A percentile compares a stretch with the other conserved stretches of the same genome.
Conservation (phyloP, 805 yeast species). For the Ogataea nonfermentans region DNA sequence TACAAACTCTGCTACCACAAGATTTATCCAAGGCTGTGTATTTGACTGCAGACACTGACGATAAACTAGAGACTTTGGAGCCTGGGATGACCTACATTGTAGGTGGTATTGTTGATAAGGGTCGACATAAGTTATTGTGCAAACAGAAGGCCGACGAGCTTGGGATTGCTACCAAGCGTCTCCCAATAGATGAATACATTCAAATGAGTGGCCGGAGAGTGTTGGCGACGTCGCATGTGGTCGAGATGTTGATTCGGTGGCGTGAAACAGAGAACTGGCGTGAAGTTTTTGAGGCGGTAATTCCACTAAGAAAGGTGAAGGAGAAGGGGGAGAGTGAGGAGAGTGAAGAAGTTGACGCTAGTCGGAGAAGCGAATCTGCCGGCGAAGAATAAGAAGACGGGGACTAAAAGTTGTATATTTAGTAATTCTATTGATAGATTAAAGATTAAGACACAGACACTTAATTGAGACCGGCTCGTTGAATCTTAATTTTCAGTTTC, state of each 20-base stretch:
- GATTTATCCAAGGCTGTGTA: slow-evolving; percentile 52
- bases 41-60: slow-evolving; percentile 84
- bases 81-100: slow-evolving; percentile 76
- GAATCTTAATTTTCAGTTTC: slow-evolving; percentile 2
- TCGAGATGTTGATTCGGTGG: slow-evolving; percentile 80
- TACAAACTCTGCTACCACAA: slow-evolving; percentile 31
- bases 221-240: slow-evolving; percentile 92
- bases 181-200: slow-evolving; percentile 86
- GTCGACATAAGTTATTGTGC: slow-evolving; percentile 80
- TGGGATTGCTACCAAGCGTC: slow-evolving; percentile 68
- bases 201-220: slow-evolving; percentile 83
- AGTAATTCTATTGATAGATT: background rate
- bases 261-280: slow-evolving; percentile 81
- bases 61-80: slow-evolving; percentile 58
- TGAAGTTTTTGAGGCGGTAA: slow-evolving; percentile 76
- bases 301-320: slow-evolving; percentile 73
- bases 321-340: slow-evolving; percentile 21
- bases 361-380: too few relatives aligned
- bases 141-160: slow-evolving; percentile 72
- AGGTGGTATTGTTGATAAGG: slow-evolving; percentile 97
- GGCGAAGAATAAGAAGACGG: slow-evolving; percentile 3
- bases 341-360: background rate
- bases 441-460: too few relatives aligned
- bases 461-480: slow-evolving; percentile 6
- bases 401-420: background rate